phyloP scores from a whole-genome alignment of 2,329 filamentous ascomycete species.

The Xylariaceae sp. region DNA sequence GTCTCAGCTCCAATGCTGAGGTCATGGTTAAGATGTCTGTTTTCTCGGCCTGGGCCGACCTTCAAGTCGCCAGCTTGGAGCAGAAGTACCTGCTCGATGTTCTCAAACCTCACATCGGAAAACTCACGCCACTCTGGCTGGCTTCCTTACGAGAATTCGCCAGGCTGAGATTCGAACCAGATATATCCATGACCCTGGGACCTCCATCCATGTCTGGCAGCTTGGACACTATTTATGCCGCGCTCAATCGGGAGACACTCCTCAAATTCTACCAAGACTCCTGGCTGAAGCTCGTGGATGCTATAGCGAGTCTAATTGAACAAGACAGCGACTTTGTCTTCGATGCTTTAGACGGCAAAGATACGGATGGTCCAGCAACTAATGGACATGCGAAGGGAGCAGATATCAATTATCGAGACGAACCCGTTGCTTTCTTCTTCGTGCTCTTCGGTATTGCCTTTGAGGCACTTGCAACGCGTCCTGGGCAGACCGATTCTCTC shows the following conservation, averaged over 20 bases:
- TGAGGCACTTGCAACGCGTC: conserved; percentile 84
- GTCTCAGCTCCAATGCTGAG: conserved; percentile 89
- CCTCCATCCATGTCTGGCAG: conserved; percentile 78
- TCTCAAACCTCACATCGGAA: conserved; percentile 83
- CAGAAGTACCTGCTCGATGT: conserved; percentile 87
- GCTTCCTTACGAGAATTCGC: conserved; percentile 92
- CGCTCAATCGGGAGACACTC: conserved; percentile 88
- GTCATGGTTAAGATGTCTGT: conserved; percentile 99
- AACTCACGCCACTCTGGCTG: conserved; percentile 88
- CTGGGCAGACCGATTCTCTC: conserved; percentile 60
- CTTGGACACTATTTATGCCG: conserved; percentile 90
- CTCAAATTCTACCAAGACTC: conserved; percentile 95
- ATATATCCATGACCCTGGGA: conserved; percentile 87
- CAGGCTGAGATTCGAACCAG: conserved; percentile 87
- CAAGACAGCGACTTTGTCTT: conserved; percentile 98
- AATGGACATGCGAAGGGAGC: conserved; percentile 57
- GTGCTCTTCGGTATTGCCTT: conserved; percentile 95
- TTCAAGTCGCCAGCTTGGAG: conserved; percentile 91
- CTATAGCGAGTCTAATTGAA: conserved; percentile 93
- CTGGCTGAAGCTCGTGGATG: conserved; percentile 94
- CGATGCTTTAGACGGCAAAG: conserved; percentile 88
- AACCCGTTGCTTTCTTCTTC: conserved; percentile 98
- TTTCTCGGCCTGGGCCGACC: conserved; percentile 93
- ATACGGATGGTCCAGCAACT: conserved; percentile 41
- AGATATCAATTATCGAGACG: conserved; percentile 96